phyloP scores from a whole-genome alignment of 495 filamentous ascomycete genomes.

The Friedmanniomyces simplex region DNA sequence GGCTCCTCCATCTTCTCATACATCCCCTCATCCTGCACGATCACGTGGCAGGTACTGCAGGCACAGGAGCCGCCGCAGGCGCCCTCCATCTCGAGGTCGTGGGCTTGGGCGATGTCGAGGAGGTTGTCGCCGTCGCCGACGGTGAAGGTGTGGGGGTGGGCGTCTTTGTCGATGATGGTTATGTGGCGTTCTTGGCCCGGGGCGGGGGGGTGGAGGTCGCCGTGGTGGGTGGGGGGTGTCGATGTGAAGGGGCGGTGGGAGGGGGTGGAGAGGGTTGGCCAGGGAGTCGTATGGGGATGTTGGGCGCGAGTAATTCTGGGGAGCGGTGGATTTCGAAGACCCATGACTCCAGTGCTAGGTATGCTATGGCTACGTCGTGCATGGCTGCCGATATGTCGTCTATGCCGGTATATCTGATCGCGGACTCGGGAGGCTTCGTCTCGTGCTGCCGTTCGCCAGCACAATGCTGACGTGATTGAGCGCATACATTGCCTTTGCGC shows the following conservation, averaged over 20 bases:
- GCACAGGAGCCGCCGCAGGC: conserved; percentile 94
- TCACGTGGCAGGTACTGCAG: conserved; percentile 95
- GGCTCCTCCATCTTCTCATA: conserved; percentile 86
- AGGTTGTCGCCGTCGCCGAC: conserved; percentile 83
- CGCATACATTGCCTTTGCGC: not conserved
- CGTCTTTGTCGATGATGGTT: conserved; percentile 94
- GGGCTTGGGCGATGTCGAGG: conserved; percentile 83
- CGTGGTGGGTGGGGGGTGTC: conserved; percentile 52
- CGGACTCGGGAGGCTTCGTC: not conserved
- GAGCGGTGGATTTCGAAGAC: too few species aligned
- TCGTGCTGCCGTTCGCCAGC: not conserved
- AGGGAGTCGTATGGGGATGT: too few species aligned
- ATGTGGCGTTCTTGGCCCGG: conserved; percentile 93
- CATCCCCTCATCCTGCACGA: conserved; percentile 69
- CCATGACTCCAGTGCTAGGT: too few species aligned
- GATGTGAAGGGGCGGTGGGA: conserved; percentile 56
- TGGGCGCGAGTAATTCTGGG: too few species aligned
- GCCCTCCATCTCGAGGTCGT: conserved; percentile 97
- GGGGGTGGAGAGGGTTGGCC: not conserved
- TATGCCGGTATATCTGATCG: not conserved
- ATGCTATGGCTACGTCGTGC: not conserved
- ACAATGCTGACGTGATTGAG: not conserved
- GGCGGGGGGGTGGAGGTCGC: conserved; percentile 72
- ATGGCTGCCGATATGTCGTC: not conserved
- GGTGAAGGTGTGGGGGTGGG: conserved; percentile 58